Conservation (phyloP, 2,329 filamentous ascomycete species). For the Talaromyces albobiverticillius region DNA sequence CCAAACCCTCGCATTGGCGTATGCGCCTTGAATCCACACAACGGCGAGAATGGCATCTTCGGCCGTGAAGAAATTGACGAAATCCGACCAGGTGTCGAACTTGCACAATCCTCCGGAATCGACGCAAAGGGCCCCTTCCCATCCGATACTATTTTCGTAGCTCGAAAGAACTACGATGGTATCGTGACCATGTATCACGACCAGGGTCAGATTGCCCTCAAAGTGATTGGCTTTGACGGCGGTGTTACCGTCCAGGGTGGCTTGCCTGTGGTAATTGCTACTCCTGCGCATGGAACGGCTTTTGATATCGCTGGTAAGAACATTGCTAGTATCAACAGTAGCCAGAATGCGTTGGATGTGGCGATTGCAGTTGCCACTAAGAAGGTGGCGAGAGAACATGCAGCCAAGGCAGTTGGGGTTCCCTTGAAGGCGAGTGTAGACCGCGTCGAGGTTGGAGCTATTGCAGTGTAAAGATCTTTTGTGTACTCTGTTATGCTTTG, state of each 20-base stretch:
- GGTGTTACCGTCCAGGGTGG: slow-evolving; percentile 35
- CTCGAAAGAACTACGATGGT: slow-evolving; percentile 30
- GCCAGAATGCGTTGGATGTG: slow-evolving; percentile 33
- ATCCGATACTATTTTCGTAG: slow-evolving; percentile 35
- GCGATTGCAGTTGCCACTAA: slow-evolving; percentile 18
- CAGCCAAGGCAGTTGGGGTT: background rate
- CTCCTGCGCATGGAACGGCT: slow-evolving; percentile 29
- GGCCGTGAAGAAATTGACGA: slow-evolving; percentile 32
- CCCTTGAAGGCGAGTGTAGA: background rate
- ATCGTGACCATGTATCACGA: slow-evolving; percentile 39
- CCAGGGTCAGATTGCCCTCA: slow-evolving; percentile 36
- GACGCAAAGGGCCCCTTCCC: slow-evolving; percentile 32
- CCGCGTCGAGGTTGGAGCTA: background rate
- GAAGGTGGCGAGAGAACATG: background rate
- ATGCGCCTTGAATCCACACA: slow-evolving; percentile 35
- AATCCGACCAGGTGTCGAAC: slow-evolving; percentile 28
- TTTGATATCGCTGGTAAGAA: slow-evolving; percentile 33
- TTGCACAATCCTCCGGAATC: slow-evolving; percentile 25
- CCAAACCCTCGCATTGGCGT: slow-evolving; percentile 29
- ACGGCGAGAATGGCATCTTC: slow-evolving; percentile 33
- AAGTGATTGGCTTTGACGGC: slow-evolving; percentile 33
- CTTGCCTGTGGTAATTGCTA: slow-evolving; percentile 29
- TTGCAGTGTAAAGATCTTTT: background rate
- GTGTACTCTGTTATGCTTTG: background rate
- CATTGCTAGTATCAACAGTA: slow-evolving; percentile 26